These are phyloP conservation scores for Plasmopara halstedii DNA, from an alignment of 352 stramenopile species.

Conservation along the genomic window DNA sequence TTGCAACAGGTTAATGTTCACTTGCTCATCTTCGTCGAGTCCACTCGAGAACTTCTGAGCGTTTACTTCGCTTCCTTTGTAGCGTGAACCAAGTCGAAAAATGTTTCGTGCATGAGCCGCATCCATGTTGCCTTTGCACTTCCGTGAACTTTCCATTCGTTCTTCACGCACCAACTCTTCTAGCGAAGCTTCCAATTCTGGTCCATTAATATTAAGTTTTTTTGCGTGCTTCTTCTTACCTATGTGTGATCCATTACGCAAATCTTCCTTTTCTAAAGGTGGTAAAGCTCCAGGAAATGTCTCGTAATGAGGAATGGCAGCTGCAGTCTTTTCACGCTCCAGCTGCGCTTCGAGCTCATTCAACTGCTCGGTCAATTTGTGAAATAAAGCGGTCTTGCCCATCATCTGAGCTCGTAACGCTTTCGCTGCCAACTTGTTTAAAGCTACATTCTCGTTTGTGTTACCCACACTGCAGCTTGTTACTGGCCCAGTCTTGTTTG, in stretches of 20 bases:
- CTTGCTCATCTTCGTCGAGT: constrained; percentile 76
- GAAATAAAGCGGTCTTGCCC: constrained; percentile 68
- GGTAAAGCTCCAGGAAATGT: constrained; percentile 48
- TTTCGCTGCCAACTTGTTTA: constrained; percentile 78
- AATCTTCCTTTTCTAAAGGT: constrained; percentile 61
- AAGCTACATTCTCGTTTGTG: constrained; percentile 29
- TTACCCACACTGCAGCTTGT: background rate
- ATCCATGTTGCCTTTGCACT: constrained; percentile 60
- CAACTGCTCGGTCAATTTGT: constrained; percentile 63
- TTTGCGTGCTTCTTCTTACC: constrained; percentile 51
- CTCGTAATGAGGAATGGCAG: constrained; percentile 51
- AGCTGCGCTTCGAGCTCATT: constrained; percentile 71
- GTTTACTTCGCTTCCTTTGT: constrained; percentile 63
- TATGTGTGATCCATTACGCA: constrained; percentile 46
- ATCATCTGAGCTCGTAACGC: constrained; percentile 78
- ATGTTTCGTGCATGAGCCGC: constrained; percentile 62
- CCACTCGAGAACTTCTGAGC: constrained; percentile 57
- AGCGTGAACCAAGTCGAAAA: constrained; percentile 58
- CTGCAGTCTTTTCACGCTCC: constrained; percentile 30
- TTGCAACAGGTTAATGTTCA: constrained; percentile 59
- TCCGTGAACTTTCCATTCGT: constrained; percentile 38
- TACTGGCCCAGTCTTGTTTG: too few species aligned
- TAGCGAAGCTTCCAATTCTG: constrained; percentile 34
- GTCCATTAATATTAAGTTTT: constrained; percentile 4
- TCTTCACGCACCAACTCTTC: constrained; percentile 78